Evolutionary conservation across 2,329 filamentous ascomycete species (phyloP), one percentile per base, ranked within the genome.

Genomic region (Monilinia fructigena): DNA sequence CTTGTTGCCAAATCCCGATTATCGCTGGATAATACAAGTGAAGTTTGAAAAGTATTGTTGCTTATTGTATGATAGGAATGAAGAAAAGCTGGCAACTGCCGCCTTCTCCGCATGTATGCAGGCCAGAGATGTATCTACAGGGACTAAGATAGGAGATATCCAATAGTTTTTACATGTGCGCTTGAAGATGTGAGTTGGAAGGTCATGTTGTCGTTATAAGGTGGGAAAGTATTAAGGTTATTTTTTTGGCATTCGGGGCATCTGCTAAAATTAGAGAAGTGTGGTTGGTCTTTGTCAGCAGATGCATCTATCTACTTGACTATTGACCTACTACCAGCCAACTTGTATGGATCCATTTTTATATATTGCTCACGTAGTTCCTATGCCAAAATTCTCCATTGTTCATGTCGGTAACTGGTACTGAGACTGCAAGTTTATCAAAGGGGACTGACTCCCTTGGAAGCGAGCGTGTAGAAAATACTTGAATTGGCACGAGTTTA

Each of bases 41-140:
- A 20, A 50, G 26, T 52, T 52, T 58, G 23, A 45, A 47, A 40
- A 58, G 55, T 58, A 45, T 28, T 23, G 38, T 20, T 10, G 38
- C 23, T 45, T 23, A 45, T 38, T 60, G 45, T 23, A 60, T 50
- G 56, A 28, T 18, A 18, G n/a, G 55, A 61, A 35, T 16, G 23
- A 38, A 54, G 23, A n/a, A 40, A 10, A 40, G 20, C 31, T 64
- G 26, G 62, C n/a, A 20, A 52, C 53, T 65, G 28, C 42, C 54
- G 42, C 50, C 45, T 59, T 56, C 40, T 48, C 42, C 63, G 23
- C 53, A 65, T 31, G 18, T 40, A 65, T 65, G 62, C 42, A 59
- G 53, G 42, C 59, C 54, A 59, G 54, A 38, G 54, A 65, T 52
- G 31, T 23, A 59, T 48, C 18, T 40, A 55, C 61, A 63, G 10